Evolutionary conservation across 495 filamentous ascomycete genomes (phyloP).

Genomic region (Aspergillus bertholletiae): DNA sequence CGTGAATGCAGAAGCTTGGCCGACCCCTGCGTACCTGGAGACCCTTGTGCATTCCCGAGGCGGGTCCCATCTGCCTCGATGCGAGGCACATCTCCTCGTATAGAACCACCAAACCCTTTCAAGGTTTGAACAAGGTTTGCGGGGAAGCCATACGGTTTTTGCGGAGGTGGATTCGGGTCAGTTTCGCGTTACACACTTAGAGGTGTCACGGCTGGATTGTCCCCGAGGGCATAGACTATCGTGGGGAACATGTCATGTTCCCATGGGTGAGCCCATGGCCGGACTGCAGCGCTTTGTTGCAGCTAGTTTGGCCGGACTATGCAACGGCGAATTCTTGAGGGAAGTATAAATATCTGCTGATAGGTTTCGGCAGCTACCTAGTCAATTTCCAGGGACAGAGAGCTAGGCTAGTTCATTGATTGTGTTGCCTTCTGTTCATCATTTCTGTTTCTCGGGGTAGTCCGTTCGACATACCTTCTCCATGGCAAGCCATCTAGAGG

Average conservation of each 20-base stretch:
- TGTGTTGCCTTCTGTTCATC: not conserved
- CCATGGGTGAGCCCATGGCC: not conserved
- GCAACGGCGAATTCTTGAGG: not conserved
- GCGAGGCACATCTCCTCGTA: not conserved
- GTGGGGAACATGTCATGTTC: not conserved
- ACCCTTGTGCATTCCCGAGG: not conserved
- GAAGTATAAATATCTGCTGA: not conserved
- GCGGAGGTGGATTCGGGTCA: not conserved
- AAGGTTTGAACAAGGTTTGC: not conserved
- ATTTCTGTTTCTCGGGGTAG: not conserved
- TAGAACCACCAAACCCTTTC: not conserved
- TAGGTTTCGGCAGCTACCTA: not conserved
- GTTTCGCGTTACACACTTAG: no score
- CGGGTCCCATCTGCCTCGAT: not conserved
- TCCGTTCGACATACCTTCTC: not conserved
- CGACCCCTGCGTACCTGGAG: not conserved
- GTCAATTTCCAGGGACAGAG: not conserved
- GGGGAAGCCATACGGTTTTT: not conserved
- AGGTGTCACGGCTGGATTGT: not conserved
- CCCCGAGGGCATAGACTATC: not conserved
- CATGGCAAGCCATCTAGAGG: not conserved
- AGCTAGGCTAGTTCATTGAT: not conserved
- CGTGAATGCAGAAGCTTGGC: not conserved
- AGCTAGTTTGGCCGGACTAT: not conserved
- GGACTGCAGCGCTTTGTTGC: not conserved